A percentile compares a stretch with the other conserved stretches of the same genome.
These are phyloP conservation scores for Candida rishiriensis DNA, from an alignment of 805 yeast species.

Conservation along the genomic window DNA sequence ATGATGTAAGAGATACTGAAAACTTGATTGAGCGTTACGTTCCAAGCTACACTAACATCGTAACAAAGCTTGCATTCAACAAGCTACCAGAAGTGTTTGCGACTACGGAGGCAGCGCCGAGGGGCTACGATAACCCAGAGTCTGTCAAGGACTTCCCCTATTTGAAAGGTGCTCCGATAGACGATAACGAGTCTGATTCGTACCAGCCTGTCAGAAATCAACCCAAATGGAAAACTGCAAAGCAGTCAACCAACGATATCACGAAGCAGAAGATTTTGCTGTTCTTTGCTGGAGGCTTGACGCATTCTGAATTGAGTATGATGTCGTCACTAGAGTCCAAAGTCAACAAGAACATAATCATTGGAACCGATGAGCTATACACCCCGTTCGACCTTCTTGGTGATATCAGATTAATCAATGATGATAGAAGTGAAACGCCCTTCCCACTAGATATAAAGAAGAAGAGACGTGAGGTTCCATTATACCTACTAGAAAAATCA, in stretches of 20 bases:
- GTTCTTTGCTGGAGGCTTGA: conserved; percentile 85
- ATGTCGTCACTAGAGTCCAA: conserved; percentile 63
- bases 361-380: conserved; percentile 76
- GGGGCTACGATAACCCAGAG: conserved; percentile 26
- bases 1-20: conserved; percentile 37
- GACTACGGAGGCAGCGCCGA: conserved; percentile 7
- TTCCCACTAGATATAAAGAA: conserved; percentile 23
- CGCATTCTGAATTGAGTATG: conserved; percentile 75
- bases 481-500: conserved; percentile 17
- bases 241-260: conserved; percentile 14
- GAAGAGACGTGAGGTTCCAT: conserved; percentile 17
- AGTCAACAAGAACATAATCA: conserved; percentile 65
- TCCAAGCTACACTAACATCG: conserved; percentile 25
- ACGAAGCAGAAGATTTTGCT: conserved; percentile 66
- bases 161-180: conserved; percentile 31
- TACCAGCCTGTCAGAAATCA: conserved; percentile 20
- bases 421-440: conserved; percentile 18
- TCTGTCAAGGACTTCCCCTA: conserved; percentile 52
- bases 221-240: conserved; percentile 29
- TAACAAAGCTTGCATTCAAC: conserved; percentile 22
- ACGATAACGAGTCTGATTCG: conserved; percentile 13
- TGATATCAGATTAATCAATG: conserved; percentile 27
- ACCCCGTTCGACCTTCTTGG: conserved; percentile 35
- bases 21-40: conserved; percentile 23
- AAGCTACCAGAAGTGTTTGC: conserved; percentile 26